Base-by-base conservation (phyloP, 2,329 filamentous ascomycete genomes). In the Cryoendolithus antarcticus region DNA sequence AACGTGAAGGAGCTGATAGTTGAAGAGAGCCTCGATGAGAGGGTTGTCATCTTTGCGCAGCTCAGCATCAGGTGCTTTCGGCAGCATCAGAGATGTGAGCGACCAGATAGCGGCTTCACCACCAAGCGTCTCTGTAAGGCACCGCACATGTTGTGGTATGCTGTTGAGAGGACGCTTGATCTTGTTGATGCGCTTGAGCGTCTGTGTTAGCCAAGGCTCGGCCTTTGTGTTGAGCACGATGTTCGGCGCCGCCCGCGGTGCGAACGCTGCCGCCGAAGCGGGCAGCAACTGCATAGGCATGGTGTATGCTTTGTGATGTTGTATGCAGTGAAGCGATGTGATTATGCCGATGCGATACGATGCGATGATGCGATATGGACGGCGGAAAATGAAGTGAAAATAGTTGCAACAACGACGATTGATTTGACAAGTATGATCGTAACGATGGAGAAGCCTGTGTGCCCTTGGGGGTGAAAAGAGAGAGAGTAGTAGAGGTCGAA, bases 141-240 rank as follows among this genome's bases (percentile, higher is more conserved):
- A 96, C 71, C 85, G 77, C 53, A 88, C 86, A 67, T 96, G 91
- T 63, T 98, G 91, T 42, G 85, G 80, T 35, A 95, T 84, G 62
- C 84, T 95, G 74, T 98, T 98, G 64, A 96, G 75, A 45, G 91
- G 89, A 54, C 91, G 83, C 75, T 96, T 98, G 55, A 95, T 79
- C 52, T 83, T 77, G 72, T 94, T 96, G 68, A 95, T 86, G 62
- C 91, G 80, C 74, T 96, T 96, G 56, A 98, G 72, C 8, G 88
- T 94, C 59, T 88, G 84, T 29, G 91, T 98, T 64, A 96, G 74
- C 91, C 91, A 98, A 44, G 86, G 83, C 67, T 95, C 88, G 56
- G 93, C 78, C 69, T 91, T 93, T 60, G 81, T 82, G 57, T 80
- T 83, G 55, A 98, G 72, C 44, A 98, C 91, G 52, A 98, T 85